Evolutionary conservation across 805 yeast genomes (phyloP), one percentile per base, ranked within the genome.

Genomic region (Starmerella cellae): DNA sequence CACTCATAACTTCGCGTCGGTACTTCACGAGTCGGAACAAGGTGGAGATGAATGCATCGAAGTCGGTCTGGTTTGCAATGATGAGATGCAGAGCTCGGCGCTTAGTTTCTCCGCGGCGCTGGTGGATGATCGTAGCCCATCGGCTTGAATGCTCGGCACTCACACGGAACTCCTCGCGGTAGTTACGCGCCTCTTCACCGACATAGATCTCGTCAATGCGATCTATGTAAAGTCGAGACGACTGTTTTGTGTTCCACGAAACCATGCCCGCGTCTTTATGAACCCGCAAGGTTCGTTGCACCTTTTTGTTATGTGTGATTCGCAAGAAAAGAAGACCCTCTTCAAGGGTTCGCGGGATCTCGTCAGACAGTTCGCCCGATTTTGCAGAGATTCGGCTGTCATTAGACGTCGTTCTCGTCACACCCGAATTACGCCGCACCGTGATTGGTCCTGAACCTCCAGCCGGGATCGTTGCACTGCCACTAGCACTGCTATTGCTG

Each of bases 81-180:
- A 87, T 74, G 14, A 85, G 60, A 60, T 88, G 95, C 41, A 91
- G 59, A 0, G 87, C 81, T 53, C 83, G 82, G 35, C 83, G 64
- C 56, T 79, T 82, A 39, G 72, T 66, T 2, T 71, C 67, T 42
- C 71, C 75, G 5, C 72, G 66, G 5, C 70, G 67, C 43, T 68
- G 72, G 56, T 83, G 88, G 11, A 84, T 74, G 26, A 88, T 71
- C 0, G 94, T 78, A 1, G 83, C 69, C 98, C 98, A 88, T 8
- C 73, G 60, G 11, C 67, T 64, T 35, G 75, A 74, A 41, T 70
- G 72, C 39, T 79, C 84, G 28, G 74, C 64, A 1, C 85, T 72
- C 1, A 84, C 71, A 29, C 79, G 77, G 51, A 82, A 73, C 59
- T 85, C 94, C 55, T 87, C 95, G 46, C 95, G 64, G 56, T 85